Base-by-base conservation (phyloP, 768 basidiomycete genomes). In the Clathrus columnatus region DNA sequence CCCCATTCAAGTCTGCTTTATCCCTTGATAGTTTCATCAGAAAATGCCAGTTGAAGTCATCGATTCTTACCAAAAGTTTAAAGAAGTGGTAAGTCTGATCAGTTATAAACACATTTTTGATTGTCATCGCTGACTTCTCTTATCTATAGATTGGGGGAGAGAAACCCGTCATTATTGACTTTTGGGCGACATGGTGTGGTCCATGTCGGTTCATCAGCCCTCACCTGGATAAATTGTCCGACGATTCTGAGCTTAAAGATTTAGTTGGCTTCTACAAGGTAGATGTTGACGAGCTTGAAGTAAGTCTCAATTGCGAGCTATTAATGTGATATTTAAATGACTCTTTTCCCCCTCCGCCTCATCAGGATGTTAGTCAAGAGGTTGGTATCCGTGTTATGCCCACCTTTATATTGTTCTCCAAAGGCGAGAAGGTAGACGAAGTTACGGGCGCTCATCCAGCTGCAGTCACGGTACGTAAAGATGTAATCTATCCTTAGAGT, bases 181-280 rank as follows among this genome's bases (percentile, higher is more conserved):
- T 88, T 70, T 85, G 82, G 82, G 86, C 86, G 41, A 76, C 78
- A 1, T 87, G 86, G 85, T 87, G 82, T 67, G 83, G 83, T 16
- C 84, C 85, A 14, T 87, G 85, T 79, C 74, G 69, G 54, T 59
- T 73, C 41, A 85, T 87, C 68, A 77, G 78, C 18, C 85, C 85
- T 52, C 63, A 83, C 42, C 81, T 86, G 60, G 81, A 85, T 66
- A 71, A 75, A 59, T 63, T 83, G n/a, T 73, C 80, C 2, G 60
- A 69, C 0, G 43, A 62, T 10, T 60, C 61, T 5, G 64, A 67
- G 20, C 64, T 61, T 51, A 58, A 67, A 2, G 69, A 64, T 11
- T 51, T 56, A 7, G 64, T 85, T 53, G 73, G 74, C 17, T 84
- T 87, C 66, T 85, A 83, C 75, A 86, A 85, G 65, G 81, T 89